phyloP scores from a whole-genome alignment of 1,139 yeast species.

The Scheffersomyces parashehatae region DNA sequence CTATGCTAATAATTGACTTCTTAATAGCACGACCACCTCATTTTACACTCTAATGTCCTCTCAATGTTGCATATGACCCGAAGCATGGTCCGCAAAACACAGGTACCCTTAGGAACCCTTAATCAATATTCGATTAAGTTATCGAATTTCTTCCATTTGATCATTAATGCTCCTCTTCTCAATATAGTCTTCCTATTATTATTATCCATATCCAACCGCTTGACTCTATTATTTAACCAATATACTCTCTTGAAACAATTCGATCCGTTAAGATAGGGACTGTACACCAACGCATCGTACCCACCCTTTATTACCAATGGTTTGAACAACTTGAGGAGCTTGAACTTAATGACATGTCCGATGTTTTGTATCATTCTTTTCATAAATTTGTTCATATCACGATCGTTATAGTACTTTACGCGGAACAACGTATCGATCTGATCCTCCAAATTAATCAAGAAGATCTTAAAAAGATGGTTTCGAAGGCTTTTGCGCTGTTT shows the following conservation, averaged over 20 bases:
- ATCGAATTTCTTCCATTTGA: constrained; percentile 11
- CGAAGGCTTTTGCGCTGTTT: constrained; percentile 27
- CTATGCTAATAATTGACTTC: too few species aligned
- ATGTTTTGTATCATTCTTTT: constrained; percentile 26
- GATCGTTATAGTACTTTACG: constrained; percentile 35
- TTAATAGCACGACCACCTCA: too few species aligned
- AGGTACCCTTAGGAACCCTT: too few species aligned
- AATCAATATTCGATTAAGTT: constrained; percentile 6
- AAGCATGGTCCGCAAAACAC: too few species aligned
- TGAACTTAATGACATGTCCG: constrained; percentile 26
- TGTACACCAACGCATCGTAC: constrained; percentile 29
- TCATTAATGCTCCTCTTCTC: constrained; percentile 4
- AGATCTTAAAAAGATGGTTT: constrained; percentile 38
- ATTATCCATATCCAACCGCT: constrained; percentile 3
- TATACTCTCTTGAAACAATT: constrained; percentile 31
- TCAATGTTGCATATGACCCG: too few species aligned
- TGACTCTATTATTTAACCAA: constrained; percentile 25
- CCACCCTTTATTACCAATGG: constrained; percentile 12
- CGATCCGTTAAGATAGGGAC: constrained; percentile 26
- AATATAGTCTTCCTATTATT: constrained; percentile 2
- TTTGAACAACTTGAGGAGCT: constrained; percentile 23
- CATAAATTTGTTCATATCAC: constrained; percentile 27
- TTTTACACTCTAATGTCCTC: too few species aligned
- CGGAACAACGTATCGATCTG: constrained; percentile 39
- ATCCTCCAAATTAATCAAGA: constrained; percentile 40